phyloP scores from a whole-genome alignment of 495 filamentous ascomycete species.

The Penicillium angulare region DNA sequence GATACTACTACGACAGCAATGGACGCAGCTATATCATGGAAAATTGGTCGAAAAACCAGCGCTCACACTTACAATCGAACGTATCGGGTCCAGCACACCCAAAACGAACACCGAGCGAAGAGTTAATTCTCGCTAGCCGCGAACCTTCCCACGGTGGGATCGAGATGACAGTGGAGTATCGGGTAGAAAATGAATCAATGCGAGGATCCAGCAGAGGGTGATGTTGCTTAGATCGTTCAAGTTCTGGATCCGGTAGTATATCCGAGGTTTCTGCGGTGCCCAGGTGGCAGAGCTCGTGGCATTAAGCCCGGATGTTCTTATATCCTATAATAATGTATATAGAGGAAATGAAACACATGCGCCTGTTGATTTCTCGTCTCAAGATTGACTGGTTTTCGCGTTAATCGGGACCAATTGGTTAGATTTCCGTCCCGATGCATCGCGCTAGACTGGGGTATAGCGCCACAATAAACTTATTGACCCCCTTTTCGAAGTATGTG shows the following conservation, averaged over 20 bases:
- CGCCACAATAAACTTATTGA: background rate
- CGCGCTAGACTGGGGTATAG: background rate
- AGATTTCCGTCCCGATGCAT: background rate
- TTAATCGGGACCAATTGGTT: background rate
- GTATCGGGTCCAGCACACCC: conserved; percentile 22
- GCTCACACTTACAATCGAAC: conserved; percentile 27
- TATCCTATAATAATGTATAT: too few species aligned
- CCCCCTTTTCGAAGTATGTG: too few species aligned
- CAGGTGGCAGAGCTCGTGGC: background rate
- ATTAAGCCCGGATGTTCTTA: too few species aligned
- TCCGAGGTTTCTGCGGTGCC: too few species aligned
- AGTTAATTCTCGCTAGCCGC: conserved; percentile 38
- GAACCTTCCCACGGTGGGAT: conserved; percentile 33
- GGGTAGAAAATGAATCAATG: too few species aligned
- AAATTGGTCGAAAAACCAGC: conserved; percentile 27
- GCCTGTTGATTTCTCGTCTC: too few species aligned
- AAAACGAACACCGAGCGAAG: conserved; percentile 39
- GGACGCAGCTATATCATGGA: conserved; percentile 31
- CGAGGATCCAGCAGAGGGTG: conserved; percentile 19
- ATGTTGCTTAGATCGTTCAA: background rate
- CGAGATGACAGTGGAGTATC: conserved; percentile 47
- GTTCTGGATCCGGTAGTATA: too few species aligned
- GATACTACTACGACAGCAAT: conserved; percentile 22
- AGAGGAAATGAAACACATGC: too few species aligned
- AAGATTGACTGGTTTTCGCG: background rate